phyloP scores from a whole-genome alignment of 1,284 basidiomycete genomes.

The Trichosporon faecale region DNA sequence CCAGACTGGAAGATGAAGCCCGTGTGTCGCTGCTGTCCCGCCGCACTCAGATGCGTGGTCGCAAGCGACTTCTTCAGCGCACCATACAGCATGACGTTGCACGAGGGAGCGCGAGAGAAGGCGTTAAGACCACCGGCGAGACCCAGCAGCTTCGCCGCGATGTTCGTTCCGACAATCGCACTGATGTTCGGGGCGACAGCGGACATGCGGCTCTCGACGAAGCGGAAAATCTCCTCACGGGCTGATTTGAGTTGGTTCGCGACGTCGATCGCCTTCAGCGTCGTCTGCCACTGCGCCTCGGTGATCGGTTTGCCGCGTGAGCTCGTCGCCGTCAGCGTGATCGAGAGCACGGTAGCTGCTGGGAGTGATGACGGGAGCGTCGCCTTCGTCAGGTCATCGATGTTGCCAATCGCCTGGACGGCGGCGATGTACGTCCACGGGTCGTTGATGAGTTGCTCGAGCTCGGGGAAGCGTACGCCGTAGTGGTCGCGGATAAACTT shows the following conservation, averaged over 20 bases:
- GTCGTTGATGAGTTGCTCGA: slow-evolving; percentile 90
- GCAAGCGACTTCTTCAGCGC: slow-evolving; percentile 80
- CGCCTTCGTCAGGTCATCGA: slow-evolving; percentile 77
- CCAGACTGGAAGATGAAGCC: slow-evolving; percentile 95
- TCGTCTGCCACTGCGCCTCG: slow-evolving; percentile 70
- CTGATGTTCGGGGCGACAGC: slow-evolving; percentile 96
- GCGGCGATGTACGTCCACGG: slow-evolving; percentile 90
- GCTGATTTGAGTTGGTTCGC: slow-evolving; percentile 83
- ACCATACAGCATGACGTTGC: slow-evolving; percentile 93
- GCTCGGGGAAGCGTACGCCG: slow-evolving; percentile 89
- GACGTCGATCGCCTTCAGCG: slow-evolving; percentile 80
- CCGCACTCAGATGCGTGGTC: slow-evolving; percentile 66
- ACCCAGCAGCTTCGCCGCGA: slow-evolving; percentile 95
- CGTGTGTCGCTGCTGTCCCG: slow-evolving; percentile 81
- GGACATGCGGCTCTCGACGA: slow-evolving; percentile 98
- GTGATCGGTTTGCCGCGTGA: slow-evolving; percentile 73
- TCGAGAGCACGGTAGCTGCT: slow-evolving; percentile 91
- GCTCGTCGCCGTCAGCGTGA: slow-evolving; percentile 87
- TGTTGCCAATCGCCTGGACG: slow-evolving; percentile 83
- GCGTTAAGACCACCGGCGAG: slow-evolving; percentile 90
- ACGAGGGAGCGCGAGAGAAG: slow-evolving; percentile 89
- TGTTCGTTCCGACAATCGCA: slow-evolving; percentile 94
- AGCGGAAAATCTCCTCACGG: slow-evolving; percentile 92
- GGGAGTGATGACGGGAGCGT: slow-evolving; percentile 76
- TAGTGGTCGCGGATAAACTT: slow-evolving; percentile 99